Evolutionary conservation across 495 filamentous ascomycete genomes (phyloP), one percentile per base, ranked within the genome.

Genomic region (Penicillium taxi): DNA sequence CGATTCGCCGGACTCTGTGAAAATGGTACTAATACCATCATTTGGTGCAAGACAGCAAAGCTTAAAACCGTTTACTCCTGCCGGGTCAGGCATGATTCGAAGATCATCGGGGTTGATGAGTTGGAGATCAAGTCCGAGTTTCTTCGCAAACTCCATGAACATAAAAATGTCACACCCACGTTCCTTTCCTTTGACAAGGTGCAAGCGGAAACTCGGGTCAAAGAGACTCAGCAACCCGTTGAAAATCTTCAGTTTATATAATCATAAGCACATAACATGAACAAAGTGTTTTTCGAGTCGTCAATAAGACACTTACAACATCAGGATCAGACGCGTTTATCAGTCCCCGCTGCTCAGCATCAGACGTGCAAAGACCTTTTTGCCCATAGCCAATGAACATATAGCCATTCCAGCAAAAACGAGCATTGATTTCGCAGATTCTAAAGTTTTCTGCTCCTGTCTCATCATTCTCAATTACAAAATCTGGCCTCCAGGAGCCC

Each of bases 371-470:
- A 20, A 61, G 32, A 7, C 42, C 50, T 9, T 44, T 9, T 31
- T 59, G 50, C 0, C 49, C 59, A 32, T 31, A 55, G 1, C 41
- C 47, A 8, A n/a, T 17, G 16, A 44, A 19, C 26, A 64, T 33
- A 17, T 52, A 63, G 0, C 60, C 58, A 50, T 71, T 69, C 33
- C 52, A 63, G 12, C 49, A 41, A 17, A 72, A 70, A 6, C 68
- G 50, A 1, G 61, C 64, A 35, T 72, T 70, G 15, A 72, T 69
- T 39, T 72, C 67, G 17, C 60, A 66, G 18, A 70, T 56, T 1
- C 47, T 45, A 27, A 56, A 61, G 9, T 16, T 43, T 23, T 62
- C 59, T 5, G 21, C 15, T 1, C 20, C 35, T 0, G 33, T 26
- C 9, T 36, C 11, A 8, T 45, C 33, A 6, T 46, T 31, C 18